Evolutionary conservation across 208 protist genomes (phyloP), one percentile per base, ranked within the genome.

Genomic region (Acanthamoeba quina): DNA sequence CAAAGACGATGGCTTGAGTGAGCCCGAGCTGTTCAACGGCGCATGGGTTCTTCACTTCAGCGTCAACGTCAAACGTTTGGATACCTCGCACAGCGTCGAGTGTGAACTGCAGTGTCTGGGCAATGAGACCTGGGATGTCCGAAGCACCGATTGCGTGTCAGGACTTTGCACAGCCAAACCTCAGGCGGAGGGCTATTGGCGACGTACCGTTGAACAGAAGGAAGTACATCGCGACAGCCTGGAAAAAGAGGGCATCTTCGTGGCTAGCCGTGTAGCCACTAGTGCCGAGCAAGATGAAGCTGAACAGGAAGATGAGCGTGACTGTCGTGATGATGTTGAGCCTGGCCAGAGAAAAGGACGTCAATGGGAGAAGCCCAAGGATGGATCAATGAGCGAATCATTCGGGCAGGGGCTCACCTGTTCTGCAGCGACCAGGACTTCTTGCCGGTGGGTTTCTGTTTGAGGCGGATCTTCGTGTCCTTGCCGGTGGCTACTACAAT

Each of bases 391-490:
- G 17, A 58, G 19, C 24, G 58, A 64, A 10, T 70, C 2, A 0
- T 13, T 29, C 0, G 29, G 37, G 19, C 5, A 3, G 19, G 1
- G n/a, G 15, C 66, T 19, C 66, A 58, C 74, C 74, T 86, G n/a
- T 93, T 78, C 49, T 93, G 90, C 70, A 93, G 52, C 44, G 90
- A 93, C 90, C 90, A 93, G 21, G 90, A 93, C 31, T 93, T 93
- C 54, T 93, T 78, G 21, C 15, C 11, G 3, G 70, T 68, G 15
- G 47, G 90, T 41, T 78, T 93, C 34, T 93, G 90, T 68, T 93
- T 93, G n/a, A 93, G 90, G 47, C 90, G 64, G 21, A 93, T 93
- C 68, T 93, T 93, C 11, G 90, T 93, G 34, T 93, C 90, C 41
- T 85, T 93, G 13, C 90, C 90, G 29, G 90, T 93, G n/a, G 90